A percentile compares a stretch with the other conserved stretches of the same genome.
Conservation (phyloP, 1,284 basidiomycete genomes). For the Amylostereum areolatum region DNA sequence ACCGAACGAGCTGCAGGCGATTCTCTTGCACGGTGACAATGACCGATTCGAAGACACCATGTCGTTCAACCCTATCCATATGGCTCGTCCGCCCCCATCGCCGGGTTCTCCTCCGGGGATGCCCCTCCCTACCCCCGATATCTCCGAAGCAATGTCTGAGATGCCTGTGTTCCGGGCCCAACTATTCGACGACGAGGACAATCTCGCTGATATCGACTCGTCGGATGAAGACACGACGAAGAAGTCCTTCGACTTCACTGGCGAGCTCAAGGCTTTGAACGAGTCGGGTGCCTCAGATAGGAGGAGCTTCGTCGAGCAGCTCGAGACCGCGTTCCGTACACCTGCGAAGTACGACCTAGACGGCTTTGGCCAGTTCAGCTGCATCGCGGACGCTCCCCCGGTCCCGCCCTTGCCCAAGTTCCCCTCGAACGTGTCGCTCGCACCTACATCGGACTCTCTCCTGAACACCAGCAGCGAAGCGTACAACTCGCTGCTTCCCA, state of each 20-base stretch:
- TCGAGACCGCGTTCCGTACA: conserved; percentile 73
- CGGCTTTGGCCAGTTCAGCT: conserved; percentile 17
- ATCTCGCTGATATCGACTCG: conserved; percentile 42
- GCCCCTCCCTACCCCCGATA: conserved; percentile 30
- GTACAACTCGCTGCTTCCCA: conserved; percentile 7
- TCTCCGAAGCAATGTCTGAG: conserved; percentile 9
- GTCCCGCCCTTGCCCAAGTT: conserved; percentile 36
- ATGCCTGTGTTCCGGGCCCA: conserved; percentile 40
- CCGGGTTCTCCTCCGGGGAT: conserved; percentile 36
- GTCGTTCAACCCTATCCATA: conserved; percentile 25
- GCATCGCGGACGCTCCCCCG: conserved; percentile 27
- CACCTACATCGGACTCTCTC: conserved; percentile 9
- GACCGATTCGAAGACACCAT: conserved; percentile 35
- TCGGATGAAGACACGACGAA: conserved; percentile 58
- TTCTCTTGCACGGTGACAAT: conserved; percentile 43
- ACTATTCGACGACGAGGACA: conserved; percentile 38
- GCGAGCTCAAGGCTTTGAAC: conserved; percentile 66
- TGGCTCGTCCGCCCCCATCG: conserved; percentile 20
- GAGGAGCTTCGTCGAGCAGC: conserved; percentile 75
- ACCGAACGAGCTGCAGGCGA: conserved; percentile 63
- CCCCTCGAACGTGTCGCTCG: conserved; percentile 4
- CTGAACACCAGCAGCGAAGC: conserved; percentile 11
- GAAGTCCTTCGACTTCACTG: conserved; percentile 83
- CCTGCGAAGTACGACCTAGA: conserved; percentile 57
- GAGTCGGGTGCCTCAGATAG: conserved; percentile 64